Conservation (phyloP, 495 filamentous ascomycete species). For the Aspergillus steynii region DNA sequence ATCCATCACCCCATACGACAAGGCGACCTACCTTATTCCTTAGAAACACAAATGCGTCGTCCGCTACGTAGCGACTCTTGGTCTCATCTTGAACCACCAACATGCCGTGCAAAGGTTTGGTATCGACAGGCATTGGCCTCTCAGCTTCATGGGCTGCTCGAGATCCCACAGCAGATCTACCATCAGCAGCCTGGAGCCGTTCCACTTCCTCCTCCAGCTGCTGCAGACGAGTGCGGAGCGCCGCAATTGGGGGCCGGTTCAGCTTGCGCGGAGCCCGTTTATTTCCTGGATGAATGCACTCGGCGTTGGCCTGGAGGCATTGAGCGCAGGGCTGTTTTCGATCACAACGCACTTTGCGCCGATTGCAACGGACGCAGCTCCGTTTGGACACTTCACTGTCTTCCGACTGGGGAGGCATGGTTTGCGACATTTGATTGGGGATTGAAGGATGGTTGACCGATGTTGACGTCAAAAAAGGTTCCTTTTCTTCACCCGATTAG, state of each 20-base stretch:
- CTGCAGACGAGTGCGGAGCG: slow-evolving; percentile 66
- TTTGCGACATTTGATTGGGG: no score
- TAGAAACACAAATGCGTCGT: slow-evolving; percentile 41
- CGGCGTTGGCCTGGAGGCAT: no score
- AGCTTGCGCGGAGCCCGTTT: slow-evolving; percentile 65
- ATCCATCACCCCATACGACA: background rate
- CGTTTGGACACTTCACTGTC: no score
- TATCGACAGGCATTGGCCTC: background rate
- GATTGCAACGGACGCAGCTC: no score
- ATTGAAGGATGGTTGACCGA: no score
- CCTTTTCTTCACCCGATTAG: no score
- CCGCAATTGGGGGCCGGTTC: slow-evolving; percentile 50
- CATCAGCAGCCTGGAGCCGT: slow-evolving; percentile 32
- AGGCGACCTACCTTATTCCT: slow-evolving; percentile 62
- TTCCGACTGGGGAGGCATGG: no score
- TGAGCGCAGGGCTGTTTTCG: no score
- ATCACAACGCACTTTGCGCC: no score
- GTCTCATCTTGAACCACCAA: slow-evolving; percentile 69
- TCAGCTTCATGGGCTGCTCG: background rate
- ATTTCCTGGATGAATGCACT: slow-evolving; percentile 45
- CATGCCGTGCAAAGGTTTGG: slow-evolving; percentile 44
- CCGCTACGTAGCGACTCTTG: slow-evolving; percentile 69
- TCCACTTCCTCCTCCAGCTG: slow-evolving; percentile 73
- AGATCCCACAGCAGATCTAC: background rate
- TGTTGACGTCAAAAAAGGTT: no score